Conservation (phyloP, 129 eudicot species). For the Tagetes patula region DNA sequence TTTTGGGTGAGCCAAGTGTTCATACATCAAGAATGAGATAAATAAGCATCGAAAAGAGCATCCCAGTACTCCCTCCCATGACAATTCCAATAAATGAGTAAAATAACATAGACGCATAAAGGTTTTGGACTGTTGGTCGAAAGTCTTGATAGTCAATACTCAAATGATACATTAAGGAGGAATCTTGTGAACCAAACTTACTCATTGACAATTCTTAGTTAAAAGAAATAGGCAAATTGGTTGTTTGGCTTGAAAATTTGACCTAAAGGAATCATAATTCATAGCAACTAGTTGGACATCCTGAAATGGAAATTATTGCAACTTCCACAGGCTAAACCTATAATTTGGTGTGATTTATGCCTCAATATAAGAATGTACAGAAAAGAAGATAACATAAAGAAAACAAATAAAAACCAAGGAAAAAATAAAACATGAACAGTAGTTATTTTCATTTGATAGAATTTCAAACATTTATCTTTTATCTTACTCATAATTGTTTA, state of each 20-base stretch:
- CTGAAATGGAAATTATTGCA: background rate
- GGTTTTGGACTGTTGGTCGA: conserved; percentile 2
- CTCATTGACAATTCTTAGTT: background rate
- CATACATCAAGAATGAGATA: background rate
- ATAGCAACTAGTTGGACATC: conserved; percentile 21
- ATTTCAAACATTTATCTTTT: background rate
- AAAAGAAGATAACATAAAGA: conserved; percentile 19
- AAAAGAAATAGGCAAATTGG: conserved; percentile 5
- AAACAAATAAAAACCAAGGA: conserved; percentile 5
- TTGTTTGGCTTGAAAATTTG: conserved; percentile 5
- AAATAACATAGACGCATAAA: background rate
- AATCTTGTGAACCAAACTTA: conserved; percentile 6
- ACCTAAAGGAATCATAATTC: background rate
- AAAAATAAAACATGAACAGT: conserved; percentile 1
- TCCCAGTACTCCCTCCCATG: conserved; percentile 13
- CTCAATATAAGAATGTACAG: background rate
- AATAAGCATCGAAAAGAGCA: background rate
- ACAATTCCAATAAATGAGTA: background rate
- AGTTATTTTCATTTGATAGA: background rate
- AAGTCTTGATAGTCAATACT: background rate
- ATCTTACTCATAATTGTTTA: conserved; percentile 1
- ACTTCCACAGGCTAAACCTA: background rate
- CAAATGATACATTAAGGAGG: conserved; percentile 3
- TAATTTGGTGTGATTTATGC: conserved; percentile 14
- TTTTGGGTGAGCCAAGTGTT: background rate